A percentile compares a stretch with the other conserved stretches of the same genome.
phyloP scores from a whole-genome alignment of 2,329 filamentous ascomycete species.

The Microdochium paspali region DNA sequence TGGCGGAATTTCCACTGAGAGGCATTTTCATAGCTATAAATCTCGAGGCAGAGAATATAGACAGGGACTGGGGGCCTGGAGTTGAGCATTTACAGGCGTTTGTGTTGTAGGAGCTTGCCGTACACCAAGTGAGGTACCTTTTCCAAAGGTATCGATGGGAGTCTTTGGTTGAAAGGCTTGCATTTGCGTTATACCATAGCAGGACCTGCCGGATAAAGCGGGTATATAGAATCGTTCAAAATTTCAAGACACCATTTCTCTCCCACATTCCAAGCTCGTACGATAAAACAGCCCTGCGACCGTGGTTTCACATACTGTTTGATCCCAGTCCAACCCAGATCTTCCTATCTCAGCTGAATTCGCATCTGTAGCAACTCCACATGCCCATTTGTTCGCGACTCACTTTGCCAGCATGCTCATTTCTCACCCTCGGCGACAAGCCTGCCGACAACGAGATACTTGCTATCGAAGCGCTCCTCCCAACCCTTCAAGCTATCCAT shows the following conservation, averaged over 20 bases:
- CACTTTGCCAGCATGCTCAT: background rate
- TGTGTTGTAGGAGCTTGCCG: too few species aligned
- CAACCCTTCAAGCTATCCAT: conserved; percentile 77
- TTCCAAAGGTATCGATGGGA: background rate
- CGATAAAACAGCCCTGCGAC: too few species aligned
- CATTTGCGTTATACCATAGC: conserved; percentile 4
- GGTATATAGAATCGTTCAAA: background rate
- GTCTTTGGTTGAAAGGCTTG: background rate
- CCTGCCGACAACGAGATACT: conserved; percentile 91
- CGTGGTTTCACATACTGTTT: too few species aligned
- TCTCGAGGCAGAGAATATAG: background rate
- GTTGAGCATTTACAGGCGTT: background rate
- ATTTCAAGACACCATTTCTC: too few species aligned
- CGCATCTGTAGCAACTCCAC: too few species aligned
- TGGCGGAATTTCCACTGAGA: background rate
- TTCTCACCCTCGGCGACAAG: conserved; percentile 51
- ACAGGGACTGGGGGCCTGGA: background rate
- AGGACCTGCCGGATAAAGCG: background rate
- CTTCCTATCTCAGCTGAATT: too few species aligned
- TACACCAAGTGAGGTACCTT: too few species aligned
- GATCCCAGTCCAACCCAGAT: too few species aligned
- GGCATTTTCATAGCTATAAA: too few species aligned
- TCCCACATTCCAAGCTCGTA: too few species aligned
- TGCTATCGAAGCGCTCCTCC: conserved; percentile 88
- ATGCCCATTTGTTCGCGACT: too few species aligned